Base-by-base conservation (phyloP, 768 basidiomycete genomes). In the Boletus rubropictus region DNA sequence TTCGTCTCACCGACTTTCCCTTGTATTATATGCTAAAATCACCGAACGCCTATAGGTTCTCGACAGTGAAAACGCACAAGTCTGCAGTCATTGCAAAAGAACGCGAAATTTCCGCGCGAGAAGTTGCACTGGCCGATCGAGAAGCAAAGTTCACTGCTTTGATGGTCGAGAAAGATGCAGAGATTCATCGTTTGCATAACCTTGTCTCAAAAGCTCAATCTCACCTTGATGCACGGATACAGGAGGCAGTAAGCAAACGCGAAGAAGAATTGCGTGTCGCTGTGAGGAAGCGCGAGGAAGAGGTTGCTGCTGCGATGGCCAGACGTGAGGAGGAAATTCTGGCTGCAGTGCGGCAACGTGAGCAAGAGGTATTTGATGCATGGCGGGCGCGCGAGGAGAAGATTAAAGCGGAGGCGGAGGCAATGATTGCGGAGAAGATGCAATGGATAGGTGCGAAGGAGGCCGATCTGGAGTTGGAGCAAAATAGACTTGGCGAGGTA, bases 271-370 rank as follows among this genome's bases (percentile, higher is more conserved):
- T 89, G 29, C 76, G 84, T 2, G 67, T 74, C 17, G 71, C 82
- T 31, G 78, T 88, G 18, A 71, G 75, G 59, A 76, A 80, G 57
- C 76, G 85, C 27, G 86, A 89, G 61, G 79, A 80, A 42, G 84
- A 87, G 58, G 81, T 89, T 4, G 79, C 78, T 2, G 66, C 64
- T 22, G 79, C 81, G 7, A 86, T 86, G 71, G 67, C 76, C 21
- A 67, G 74, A 43, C 71, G 86, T 2, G 86, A 89, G 54, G 79
- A 82, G 46, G 85, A 86, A 60, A 80, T 88, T 34, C 73, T 86
- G 72, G 75, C 77, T 15, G 82, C 84, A 2, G 80, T 89, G 5
- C 68, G 79, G 24, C 68, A 67, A 41, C 72, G 85, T 6, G 86
- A 88, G 54, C 76, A 70, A 17, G 83, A 86, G 54, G 69, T 86